Conservation (phyloP, 2,329 filamentous ascomycete genomes). For the Oidium heveae region DNA sequence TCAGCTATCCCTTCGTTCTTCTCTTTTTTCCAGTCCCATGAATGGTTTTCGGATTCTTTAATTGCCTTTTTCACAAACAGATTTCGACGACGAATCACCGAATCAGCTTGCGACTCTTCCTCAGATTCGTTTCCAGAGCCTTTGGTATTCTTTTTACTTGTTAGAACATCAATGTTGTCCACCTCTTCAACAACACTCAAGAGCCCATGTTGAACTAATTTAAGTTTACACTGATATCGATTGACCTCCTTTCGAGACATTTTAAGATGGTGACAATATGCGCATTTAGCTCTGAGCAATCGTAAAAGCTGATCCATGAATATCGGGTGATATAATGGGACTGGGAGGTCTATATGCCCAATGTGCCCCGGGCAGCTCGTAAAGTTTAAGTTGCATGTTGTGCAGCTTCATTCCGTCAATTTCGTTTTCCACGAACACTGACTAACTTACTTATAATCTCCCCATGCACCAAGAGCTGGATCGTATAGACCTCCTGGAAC, state of each 20-base stretch:
- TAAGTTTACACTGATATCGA: conserved; percentile 60
- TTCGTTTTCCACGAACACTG: not conserved
- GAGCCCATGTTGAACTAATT: conserved; percentile 63
- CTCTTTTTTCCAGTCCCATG: conserved; percentile 19
- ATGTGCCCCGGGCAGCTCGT: conserved; percentile 73
- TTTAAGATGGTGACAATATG: conserved; percentile 73
- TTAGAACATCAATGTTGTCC: conserved; percentile 15
- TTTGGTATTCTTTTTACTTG: conserved; percentile 6
- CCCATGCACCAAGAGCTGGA: conserved; percentile 70
- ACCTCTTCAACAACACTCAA: conserved; percentile 36
- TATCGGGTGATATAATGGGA: conserved; percentile 84
- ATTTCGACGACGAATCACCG: conserved; percentile 28
- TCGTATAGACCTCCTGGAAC: conserved; percentile 83
- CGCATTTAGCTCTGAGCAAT: conserved; percentile 64
- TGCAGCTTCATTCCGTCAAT: conserved; percentile 33
- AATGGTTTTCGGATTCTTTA: conserved; percentile 23
- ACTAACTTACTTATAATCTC: conserved; percentile 47
- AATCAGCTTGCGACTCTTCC: conserved; percentile 17
- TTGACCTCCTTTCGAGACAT: conserved; percentile 54
- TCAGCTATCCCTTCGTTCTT: conserved; percentile 72
- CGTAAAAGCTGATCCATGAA: conserved; percentile 84
- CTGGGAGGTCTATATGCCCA: conserved; percentile 84
- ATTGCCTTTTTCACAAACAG: conserved; percentile 52
- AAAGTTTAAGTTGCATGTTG: conserved; percentile 70
- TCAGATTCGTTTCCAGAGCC: conserved; percentile 7